Conservation (phyloP, 2,329 filamentous ascomycete genomes). For the Alternaria sp. region DNA sequence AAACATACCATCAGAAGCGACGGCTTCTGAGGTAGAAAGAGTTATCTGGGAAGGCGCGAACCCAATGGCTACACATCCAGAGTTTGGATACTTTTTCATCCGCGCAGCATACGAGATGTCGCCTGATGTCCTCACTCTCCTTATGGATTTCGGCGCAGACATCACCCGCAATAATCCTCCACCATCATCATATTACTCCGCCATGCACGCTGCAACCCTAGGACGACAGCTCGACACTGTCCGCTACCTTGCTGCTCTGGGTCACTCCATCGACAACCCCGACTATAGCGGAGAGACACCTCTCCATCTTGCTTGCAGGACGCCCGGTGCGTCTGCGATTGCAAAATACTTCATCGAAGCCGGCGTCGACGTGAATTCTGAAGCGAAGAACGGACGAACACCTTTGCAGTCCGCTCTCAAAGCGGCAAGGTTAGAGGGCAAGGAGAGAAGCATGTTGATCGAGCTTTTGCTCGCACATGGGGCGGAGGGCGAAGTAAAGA, state of each 20-base stretch:
- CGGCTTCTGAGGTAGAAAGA: conserved; percentile 36
- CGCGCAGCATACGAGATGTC: conserved; percentile 42
- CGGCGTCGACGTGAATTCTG: conserved; percentile 44
- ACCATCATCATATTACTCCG: conserved; percentile 31
- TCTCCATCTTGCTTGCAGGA: conserved; percentile 42
- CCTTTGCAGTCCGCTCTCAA: conserved; percentile 37
- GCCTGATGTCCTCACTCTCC: conserved; percentile 29
- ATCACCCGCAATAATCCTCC: conserved; percentile 27
- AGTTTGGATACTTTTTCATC: conserved; percentile 43
- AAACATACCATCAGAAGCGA: conserved; percentile 36
- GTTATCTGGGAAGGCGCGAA: conserved; percentile 45
- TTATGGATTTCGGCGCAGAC: conserved; percentile 46
- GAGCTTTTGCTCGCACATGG: conserved; percentile 41
- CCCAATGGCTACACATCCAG: conserved; percentile 39
- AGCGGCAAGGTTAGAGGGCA: conserved; percentile 29
- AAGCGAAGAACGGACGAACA: conserved; percentile 30
- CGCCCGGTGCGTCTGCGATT: conserved; percentile 35
- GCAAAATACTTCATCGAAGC: conserved; percentile 41
- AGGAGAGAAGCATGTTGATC: conserved; percentile 41
- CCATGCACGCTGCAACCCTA: conserved; percentile 41
- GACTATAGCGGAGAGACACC: conserved; percentile 44
- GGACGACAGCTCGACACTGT: conserved; percentile 39
- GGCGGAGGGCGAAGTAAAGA: conserved; percentile 34
- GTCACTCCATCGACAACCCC: conserved; percentile 37
- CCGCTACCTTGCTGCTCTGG: conserved; percentile 37